These are phyloP conservation scores for Zopfia rhizophila DNA, from an alignment of 2,329 filamentous ascomycete genomes.

Conservation along the genomic window DNA sequence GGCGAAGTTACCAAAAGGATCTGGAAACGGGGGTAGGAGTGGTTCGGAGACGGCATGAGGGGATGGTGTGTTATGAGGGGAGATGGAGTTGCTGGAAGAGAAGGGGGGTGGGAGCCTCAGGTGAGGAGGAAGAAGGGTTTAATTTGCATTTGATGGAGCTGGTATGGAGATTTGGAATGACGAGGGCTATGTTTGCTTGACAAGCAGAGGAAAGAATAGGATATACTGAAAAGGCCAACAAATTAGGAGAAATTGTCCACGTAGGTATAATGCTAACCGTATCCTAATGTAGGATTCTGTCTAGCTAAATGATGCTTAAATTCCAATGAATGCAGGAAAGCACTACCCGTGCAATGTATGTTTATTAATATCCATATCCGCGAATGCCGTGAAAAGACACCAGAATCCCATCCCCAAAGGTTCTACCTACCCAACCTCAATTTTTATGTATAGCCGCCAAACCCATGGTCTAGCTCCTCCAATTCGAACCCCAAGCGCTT, in stretches of 20 bases:
- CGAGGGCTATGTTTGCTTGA: neutral
- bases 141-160: neutral
- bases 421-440: too few species aligned
- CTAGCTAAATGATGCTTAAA: too few species aligned
- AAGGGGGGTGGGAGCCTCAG: neutral
- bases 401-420: too few species aligned
- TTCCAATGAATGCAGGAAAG: too few species aligned
- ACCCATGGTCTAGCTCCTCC: neutral
- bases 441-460: neutral
- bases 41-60: neutral
- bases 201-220: too few species aligned
- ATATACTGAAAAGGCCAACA: too few species aligned
- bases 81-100: neutral
- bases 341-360: too few species aligned
- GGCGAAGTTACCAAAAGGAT: too few species aligned
- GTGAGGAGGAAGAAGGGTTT: neutral
- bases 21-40: slow-evolving; percentile 5
- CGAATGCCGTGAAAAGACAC: neutral
- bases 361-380: neutral
- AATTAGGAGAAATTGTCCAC: too few species aligned
- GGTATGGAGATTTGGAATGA: neutral
- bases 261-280: too few species aligned
- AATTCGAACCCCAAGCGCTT: neutral
- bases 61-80: neutral
- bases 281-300: too few species aligned